Evolutionary conservation across 208 protist genomes (phyloP), one percentile per base, ranked within the genome.

Genomic region (Wallacemonas sp.): DNA sequence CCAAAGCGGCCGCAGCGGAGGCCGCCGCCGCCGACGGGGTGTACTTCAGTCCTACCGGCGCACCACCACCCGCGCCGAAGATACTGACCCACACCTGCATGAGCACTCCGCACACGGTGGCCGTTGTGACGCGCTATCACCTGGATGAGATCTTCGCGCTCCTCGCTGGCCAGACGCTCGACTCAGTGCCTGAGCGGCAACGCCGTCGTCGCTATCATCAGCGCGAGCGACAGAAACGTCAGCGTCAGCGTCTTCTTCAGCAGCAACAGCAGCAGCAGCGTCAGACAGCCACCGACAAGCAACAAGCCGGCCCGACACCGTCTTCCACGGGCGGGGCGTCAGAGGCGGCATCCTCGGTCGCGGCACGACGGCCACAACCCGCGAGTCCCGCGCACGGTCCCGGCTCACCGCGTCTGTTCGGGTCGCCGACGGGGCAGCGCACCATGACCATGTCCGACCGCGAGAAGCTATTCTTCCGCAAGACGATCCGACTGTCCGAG

Each of bases 381-480:
- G n/a, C n/a, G n/a, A n/a, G n/a, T n/a, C 36, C 36, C 36, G 17
- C 44, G 44, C 44, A 14, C 44, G 19, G 5, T 23, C 44, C 5
- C 9, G 5, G 4, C 44, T 49, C 44, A 24, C 26, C 30, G n/a
- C 16, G 6, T 8, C 6, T 6, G 29, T 58, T 39, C 23, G 26
- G 30, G 16, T 48, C 57, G 3, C 38, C 38, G 8, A 52, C 34
- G 26, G 12, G 30, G n/a, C 36, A 34, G 27, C 57, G 33, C n/a
- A 55, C 30, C 21, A 55, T 62, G 55, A 56, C n/a, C 39, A 61
- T 24, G 49, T 49, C 33, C 6, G 68, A 81, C 24, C 62, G 61
- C 36, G 67, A 57, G 38, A 81, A 78, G 71, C 68, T 74, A 36
- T 85, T 76, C 65, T 85, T 78, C 52, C 65, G 79, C 1, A 47